Percentiles rank a stretch among this genome's conserved stretches.
These are phyloP conservation scores for Gryganskiella cystojenkinii DNA, from an alignment of 192 early-diverging fungal species.

Conservation along the genomic window DNA sequence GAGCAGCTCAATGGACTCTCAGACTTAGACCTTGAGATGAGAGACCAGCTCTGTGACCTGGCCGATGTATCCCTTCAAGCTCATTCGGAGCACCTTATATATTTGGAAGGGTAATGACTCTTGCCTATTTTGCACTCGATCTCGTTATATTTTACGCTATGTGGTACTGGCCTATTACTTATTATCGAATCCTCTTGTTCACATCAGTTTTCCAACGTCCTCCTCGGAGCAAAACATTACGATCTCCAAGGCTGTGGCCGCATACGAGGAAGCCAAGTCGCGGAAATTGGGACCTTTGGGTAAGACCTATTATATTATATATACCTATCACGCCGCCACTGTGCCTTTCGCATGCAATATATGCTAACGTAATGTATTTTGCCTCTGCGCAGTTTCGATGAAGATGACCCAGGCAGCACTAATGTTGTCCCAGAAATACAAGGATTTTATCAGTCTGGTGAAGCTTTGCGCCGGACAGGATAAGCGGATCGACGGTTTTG, in stretches of 20 bases:
- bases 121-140: not conserved
- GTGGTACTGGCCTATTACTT: too few species aligned
- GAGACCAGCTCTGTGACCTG: constrained; percentile 44
- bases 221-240: constrained; percentile 14
- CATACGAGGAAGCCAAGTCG: constrained; percentile 25
- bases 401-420: constrained; percentile 25
- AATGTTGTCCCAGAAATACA: constrained; percentile 33
- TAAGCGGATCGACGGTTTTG: constrained; percentile 6
- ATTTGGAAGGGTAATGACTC: constrained; percentile 36
- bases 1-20: not conserved
- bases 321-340: not conserved
- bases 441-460: constrained; percentile 42
- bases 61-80: constrained; percentile 50
- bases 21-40: constrained; percentile 11
- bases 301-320: not conserved
- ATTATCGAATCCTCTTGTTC: too few species aligned
- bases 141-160: too few species aligned
- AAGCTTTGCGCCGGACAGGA: constrained; percentile 19
- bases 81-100: constrained; percentile 33
- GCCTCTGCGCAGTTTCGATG: constrained; percentile 14
- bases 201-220: constrained; percentile 6
- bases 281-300: constrained; percentile 17
- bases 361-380: not conserved
- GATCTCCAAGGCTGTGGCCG: constrained; percentile 12
- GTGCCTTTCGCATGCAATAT: not conserved